Base-by-base conservation (phyloP, 371 early-diverging fungal species). In the Chytridium lagenaria region DNA sequence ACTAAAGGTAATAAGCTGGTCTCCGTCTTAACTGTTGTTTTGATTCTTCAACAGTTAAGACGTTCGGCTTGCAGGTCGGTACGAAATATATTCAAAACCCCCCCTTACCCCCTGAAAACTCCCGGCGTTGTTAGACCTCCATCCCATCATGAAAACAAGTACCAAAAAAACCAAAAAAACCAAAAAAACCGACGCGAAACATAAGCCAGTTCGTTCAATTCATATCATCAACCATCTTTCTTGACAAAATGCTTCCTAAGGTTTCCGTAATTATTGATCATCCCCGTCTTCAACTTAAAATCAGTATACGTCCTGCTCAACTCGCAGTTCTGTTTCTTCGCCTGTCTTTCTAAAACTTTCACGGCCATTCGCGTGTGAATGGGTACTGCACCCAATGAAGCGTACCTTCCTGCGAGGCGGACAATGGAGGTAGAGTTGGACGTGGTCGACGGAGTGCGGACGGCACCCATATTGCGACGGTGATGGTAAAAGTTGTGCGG, bases 381-480 rank as follows among this genome's bases (percentile, higher is more conserved):
- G 10, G 30, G 30, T 23, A 19, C 57, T 30, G 30, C 57, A 7
- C 57, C 57, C 10, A 55, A 10, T 19, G 57, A 7, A 68, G 67
- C 2, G 72, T 72, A 57, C 65, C 70, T n/a, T 59, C 69, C 40
- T 61, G 69, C 10, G 59, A 67, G 12, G 67, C n/a, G 40, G 50
- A 71, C 28, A 59, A 57, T 22, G 68, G 50, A 15, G 12, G 52
- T 61, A 37, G 64, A 19, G 72, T 5, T 23, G 10, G 5, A 7
- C 57, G 30, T 26, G 57, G 12, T 7, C 12, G 44, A 19, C 19
- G 7, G 12, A 44, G 44, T 7, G 44, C 44, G 44, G 44, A 44
- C 19, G 44, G 44, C 44, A 19, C 44, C 44, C 44, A 44, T 44
- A 12, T 44, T 7, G 26, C 57, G 57, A 55, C 57, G 57, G 57